Evolutionary conservation across 352 stramenopile genomes (phyloP).

Genomic region (Paralagenidium karlingii): DNA sequence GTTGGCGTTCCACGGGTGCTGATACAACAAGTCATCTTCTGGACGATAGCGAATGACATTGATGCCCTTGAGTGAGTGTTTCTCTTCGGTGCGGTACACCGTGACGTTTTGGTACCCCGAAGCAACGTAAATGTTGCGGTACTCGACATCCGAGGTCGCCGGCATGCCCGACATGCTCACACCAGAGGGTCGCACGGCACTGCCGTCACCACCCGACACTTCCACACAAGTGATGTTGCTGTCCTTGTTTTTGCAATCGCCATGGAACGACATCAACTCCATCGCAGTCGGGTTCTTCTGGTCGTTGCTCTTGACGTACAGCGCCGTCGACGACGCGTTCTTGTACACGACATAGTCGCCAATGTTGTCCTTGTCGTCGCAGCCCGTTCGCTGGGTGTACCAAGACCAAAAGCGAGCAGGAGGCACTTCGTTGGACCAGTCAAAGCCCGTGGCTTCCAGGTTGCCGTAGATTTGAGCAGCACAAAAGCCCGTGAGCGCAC

Average conservation of each 20-base stretch:
- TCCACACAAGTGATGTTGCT: conserved; percentile 44
- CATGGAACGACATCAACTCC: conserved; percentile 50
- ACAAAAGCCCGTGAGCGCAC: conserved; percentile 32
- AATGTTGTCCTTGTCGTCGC: conserved; percentile 41
- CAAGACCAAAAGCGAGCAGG: conserved; percentile 14
- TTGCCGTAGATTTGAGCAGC: conserved; percentile 40
- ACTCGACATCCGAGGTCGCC: conserved; percentile 13
- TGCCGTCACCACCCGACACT: conserved; percentile 33
- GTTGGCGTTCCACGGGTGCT: conserved; percentile 12
- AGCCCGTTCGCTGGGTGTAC: conserved; percentile 58
- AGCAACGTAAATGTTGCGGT: neutral
- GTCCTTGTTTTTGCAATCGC: conserved; percentile 27
- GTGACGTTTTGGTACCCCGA: conserved; percentile 30
- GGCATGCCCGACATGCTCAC: conserved; percentile 34
- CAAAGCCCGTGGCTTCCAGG: conserved; percentile 35
- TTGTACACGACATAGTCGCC: conserved; percentile 58
- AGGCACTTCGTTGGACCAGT: conserved; percentile 29
- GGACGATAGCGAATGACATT: conserved; percentile 35
- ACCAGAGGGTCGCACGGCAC: conserved; percentile 20
- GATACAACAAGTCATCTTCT: conserved; percentile 20
- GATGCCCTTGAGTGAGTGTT: conserved; percentile 26
- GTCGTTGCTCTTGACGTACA: conserved; percentile 36
- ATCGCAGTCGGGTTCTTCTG: conserved; percentile 35
- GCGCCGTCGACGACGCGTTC: conserved; percentile 20
- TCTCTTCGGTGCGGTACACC: conserved; percentile 20